Evolutionary conservation across 2,329 filamentous ascomycete species (phyloP).

Genomic region (Paecilomyces dactylethromorphus): DNA sequence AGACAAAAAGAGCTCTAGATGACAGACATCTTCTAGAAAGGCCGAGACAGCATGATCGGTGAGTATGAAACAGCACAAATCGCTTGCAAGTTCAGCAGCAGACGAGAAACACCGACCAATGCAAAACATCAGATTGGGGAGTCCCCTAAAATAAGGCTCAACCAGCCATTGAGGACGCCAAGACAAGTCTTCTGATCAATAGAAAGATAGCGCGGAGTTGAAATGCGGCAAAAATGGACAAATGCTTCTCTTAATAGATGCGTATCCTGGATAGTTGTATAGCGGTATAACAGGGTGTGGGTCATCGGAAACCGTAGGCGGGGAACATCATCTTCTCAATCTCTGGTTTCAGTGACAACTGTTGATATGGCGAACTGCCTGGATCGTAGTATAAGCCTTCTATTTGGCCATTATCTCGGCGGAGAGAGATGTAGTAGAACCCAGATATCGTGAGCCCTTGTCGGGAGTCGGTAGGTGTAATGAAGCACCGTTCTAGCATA

Average conservation of each 20-base stretch:
- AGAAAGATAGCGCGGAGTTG: neutral
- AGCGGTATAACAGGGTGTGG: neutral
- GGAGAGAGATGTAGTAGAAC: conserved; percentile 45
- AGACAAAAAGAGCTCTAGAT: no score
- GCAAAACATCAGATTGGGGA: neutral
- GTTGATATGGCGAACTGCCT: conserved; percentile 44
- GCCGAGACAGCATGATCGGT: neutral
- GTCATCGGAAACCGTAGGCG: conserved; percentile 36
- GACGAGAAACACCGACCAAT: neutral
- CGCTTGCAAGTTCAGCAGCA: neutral
- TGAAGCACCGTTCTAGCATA: conserved; percentile 40
- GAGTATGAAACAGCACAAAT: neutral
- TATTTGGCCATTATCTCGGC: conserved; percentile 39
- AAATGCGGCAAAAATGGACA: conserved; percentile 5
- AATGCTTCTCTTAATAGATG: neutral
- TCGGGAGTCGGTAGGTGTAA: conserved; percentile 39
- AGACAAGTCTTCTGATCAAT: neutral
- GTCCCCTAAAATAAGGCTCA: neutral
- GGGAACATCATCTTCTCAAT: conserved; percentile 34
- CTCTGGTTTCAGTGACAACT: conserved; percentile 37
- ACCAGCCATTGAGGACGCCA: neutral
- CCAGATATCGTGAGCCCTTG: conserved; percentile 45
- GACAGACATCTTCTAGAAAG: neutral
- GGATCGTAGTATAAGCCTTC: conserved; percentile 46
- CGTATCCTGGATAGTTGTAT: neutral